Percentiles rank a stretch among this genome's conserved stretches.
Conservation (phyloP, 2,329 filamentous ascomycete species). For the Phyllosticta citriasiana region DNA sequence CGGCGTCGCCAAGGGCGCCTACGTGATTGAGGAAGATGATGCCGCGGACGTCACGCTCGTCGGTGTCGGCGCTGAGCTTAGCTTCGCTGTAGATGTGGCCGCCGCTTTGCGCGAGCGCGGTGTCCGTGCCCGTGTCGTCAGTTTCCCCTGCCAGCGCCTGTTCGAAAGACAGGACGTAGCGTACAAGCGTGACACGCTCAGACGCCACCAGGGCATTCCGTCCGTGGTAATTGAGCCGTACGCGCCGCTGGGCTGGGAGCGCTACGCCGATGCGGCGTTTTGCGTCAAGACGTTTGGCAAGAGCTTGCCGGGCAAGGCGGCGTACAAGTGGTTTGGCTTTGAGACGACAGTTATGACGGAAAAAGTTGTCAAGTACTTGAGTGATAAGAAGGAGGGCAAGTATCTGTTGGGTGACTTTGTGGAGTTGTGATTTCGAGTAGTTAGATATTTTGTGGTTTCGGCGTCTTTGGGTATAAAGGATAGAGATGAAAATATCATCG, state of each 20-base stretch:
- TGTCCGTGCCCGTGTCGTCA: slow-evolving; percentile 37
- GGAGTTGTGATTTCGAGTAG: slow-evolving; percentile 17
- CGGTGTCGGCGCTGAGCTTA: slow-evolving; percentile 42
- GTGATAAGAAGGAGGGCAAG: slow-evolving; percentile 26
- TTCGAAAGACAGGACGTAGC: slow-evolving; percentile 38
- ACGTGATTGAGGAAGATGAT: slow-evolving; percentile 35
- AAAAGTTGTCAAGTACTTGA: slow-evolving; percentile 29
- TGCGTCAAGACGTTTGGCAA: slow-evolving; percentile 48
- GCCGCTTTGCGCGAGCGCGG: slow-evolving; percentile 27
- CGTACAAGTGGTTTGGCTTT: slow-evolving; percentile 49
- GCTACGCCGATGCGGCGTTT: slow-evolving; percentile 48
- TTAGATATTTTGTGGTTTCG: too few species aligned
- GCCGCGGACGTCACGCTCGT: slow-evolving; percentile 41
- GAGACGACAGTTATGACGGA: slow-evolving; percentile 35
- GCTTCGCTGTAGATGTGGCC: slow-evolving; percentile 35
- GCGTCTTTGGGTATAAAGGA: too few species aligned
- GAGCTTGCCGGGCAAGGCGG: slow-evolving; percentile 43
- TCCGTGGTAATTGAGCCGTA: slow-evolving; percentile 53
- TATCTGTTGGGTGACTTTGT: slow-evolving; percentile 21
- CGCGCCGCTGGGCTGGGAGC: slow-evolving; percentile 48
- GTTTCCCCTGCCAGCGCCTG: slow-evolving; percentile 41
- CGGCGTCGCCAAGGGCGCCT: slow-evolving; percentile 36
- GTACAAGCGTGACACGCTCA: slow-evolving; percentile 39
- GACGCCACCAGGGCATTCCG: slow-evolving; percentile 33
- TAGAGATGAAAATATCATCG: too few species aligned